Base-by-base conservation (phyloP, 176 grass and related monocot species). In the Chloris gayana region DNA sequence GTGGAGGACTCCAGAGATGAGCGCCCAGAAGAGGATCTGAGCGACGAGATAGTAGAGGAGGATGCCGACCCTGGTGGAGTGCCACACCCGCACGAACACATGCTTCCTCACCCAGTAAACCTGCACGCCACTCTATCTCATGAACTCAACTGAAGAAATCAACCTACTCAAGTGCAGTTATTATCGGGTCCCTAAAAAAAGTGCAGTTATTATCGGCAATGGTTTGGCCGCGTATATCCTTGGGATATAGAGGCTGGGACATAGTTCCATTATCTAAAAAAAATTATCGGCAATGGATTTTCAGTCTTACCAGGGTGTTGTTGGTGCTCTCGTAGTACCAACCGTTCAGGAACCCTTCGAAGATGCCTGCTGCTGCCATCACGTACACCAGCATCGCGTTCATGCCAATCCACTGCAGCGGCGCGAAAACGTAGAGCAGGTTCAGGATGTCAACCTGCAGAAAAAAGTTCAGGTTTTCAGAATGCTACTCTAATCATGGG, bases 381-480 rank as follows among this genome's bases (percentile, higher is more conserved):
- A 98, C 92, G 84, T 94, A 98, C 37, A 98, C 92, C 3, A 98
- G 89, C 95, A 98, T 98, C 3, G 95, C 95, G 46, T 98, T 98
- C 95, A 87, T 94, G 67, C 95, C 95, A 70, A 92, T 91, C 95
- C 95, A 98, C 17, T 85, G 83, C 66, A 94, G 59, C 11, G 83
- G 95, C 2, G 67, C 80, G 14, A 98, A 98, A 1, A 46, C 9
- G 69, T 75, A 87, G 30, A 27, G 18, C 19, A 91, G 39, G 26
- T 83, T 61, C 51, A 98, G 17, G 53, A 98, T 78, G 60, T 94
- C 95, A 6, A 94, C 95, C 95, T 97, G 34, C 32, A 35, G 45
- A 37, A 32, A 11, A 18, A 7, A 9, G 14, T 19, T 39, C 30
- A 60, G 9, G 27, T 9, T 58, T n/a, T 12, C 5, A 54, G 4